Evolutionary conservation across 176 grass and related monocot species (phyloP).

Genomic region (Alloteropsis semialata): DNA sequence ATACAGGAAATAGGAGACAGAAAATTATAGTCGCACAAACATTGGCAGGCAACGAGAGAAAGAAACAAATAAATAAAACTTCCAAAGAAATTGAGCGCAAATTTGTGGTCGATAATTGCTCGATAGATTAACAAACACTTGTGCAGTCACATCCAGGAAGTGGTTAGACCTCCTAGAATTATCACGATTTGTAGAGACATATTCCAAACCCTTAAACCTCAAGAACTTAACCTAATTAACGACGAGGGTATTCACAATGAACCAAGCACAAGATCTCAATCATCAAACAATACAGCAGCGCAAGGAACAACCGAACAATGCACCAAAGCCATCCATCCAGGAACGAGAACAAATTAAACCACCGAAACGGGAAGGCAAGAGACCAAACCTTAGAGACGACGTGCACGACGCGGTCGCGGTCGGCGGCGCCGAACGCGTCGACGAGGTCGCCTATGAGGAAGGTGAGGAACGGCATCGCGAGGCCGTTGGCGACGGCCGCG

Average conservation of each 20-base stretch:
- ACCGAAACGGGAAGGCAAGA: not conserved
- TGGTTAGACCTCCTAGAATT: not conserved
- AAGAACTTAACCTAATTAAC: too few species aligned
- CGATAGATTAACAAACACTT: too few species aligned
- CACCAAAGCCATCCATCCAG: not conserved
- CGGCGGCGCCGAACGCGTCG: slow-evolving; percentile 32
- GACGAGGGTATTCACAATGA: too few species aligned
- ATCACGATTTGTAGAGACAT: not conserved
- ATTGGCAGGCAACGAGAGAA: too few species aligned
- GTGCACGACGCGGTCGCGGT: slow-evolving; percentile 24
- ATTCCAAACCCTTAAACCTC: slow-evolving; percentile 11
- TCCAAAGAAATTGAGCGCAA: too few species aligned
- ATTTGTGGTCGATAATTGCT: too few species aligned
- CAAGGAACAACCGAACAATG: not conserved
- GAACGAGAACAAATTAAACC: not conserved
- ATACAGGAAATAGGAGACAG: too few species aligned
- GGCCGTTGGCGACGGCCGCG: slow-evolving; percentile 23
- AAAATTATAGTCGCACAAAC: too few species aligned
- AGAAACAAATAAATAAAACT: too few species aligned
- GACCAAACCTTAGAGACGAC: slow-evolving; percentile 39
- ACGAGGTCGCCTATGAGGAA: slow-evolving; percentile 41
- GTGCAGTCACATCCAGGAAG: not conserved
- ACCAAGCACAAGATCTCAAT: too few species aligned
- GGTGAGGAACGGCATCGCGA: slow-evolving; percentile 43
- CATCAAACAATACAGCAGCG: too few species aligned